Evolutionary conservation across 768 basidiomycete genomes (phyloP).

Genomic region (Kwoniella bestiolae): DNA sequence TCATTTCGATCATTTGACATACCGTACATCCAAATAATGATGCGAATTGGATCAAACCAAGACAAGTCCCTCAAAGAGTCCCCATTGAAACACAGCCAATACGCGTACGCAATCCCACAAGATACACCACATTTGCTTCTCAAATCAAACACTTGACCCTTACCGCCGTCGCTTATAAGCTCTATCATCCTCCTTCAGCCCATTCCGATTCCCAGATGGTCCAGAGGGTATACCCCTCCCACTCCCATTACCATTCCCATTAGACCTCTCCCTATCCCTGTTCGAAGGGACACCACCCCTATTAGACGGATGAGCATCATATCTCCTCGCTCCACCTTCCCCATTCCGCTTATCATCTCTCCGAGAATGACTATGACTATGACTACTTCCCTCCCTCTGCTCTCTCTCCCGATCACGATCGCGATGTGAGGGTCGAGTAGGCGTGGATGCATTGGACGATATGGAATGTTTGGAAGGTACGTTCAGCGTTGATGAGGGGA

Average conservation of each 20-base stretch:
- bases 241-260: not conserved
- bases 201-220: not conserved
- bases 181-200: constrained; percentile 16
- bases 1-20: too few species aligned
- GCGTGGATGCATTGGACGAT: not conserved
- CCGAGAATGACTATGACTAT: not conserved
- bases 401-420: constrained; percentile 8
- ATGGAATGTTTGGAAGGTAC: not conserved
- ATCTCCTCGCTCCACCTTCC: not conserved
- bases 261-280: not conserved
- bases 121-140: too few species aligned
- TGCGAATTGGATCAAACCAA: too few species aligned
- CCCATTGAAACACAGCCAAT: too few species aligned
- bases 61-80: not conserved
- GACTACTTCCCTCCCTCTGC: not conserved
- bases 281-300: not conserved
- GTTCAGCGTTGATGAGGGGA: constrained; percentile 1
- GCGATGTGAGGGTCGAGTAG: constrained; percentile 9
- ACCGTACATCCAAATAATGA: too few species aligned
- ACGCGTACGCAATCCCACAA: too few species aligned
- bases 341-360: not conserved
- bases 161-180: constrained; percentile 16
- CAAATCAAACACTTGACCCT: not conserved
- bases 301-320: not conserved
- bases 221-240: not conserved